Conservation (phyloP, 352 stramenopile species). For the Albugo laibachii region DNA sequence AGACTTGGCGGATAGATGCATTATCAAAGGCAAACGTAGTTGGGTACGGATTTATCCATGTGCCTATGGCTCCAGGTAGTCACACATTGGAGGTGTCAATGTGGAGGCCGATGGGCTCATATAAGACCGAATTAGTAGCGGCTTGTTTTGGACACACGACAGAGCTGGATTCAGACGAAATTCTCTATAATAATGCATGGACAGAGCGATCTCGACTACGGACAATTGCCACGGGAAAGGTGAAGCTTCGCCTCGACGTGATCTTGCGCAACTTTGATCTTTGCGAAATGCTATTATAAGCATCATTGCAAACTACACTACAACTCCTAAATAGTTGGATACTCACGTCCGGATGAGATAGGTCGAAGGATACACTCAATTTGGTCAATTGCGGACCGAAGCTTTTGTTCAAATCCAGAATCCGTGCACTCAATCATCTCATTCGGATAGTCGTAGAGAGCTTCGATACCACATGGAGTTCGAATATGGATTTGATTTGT, state of each 20-base stretch:
- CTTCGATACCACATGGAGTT: conserved; percentile 46
- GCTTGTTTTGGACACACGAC: conserved; percentile 24
- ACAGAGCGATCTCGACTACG: conserved; percentile 34
- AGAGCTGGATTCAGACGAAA: conserved; percentile 33
- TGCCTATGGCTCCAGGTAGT: conserved; percentile 31
- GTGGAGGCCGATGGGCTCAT: conserved; percentile 36
- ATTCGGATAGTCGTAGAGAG: conserved; percentile 37
- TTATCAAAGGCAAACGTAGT: conserved; percentile 24
- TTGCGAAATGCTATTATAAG: conserved; percentile 9
- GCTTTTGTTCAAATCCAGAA: conserved; percentile 41
- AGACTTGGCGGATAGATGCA: conserved; percentile 35
- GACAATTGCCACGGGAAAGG: conserved; percentile 31
- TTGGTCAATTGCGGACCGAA: conserved; percentile 32
- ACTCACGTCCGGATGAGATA: too few relatives aligned
- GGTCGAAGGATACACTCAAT: too few relatives aligned
- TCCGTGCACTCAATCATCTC: conserved; percentile 52
- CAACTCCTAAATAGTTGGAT: too few relatives aligned
- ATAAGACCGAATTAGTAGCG: conserved; percentile 25
- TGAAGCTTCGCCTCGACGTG: conserved; percentile 26
- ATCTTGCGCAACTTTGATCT: conserved; percentile 28
- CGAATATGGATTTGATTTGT: conserved; percentile 78
- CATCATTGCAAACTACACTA: too few relatives aligned
- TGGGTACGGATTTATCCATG: conserved; percentile 33
- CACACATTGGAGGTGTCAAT: conserved; percentile 22
- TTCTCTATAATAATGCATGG: conserved; percentile 32